Base-by-base conservation (phyloP, 805 yeast genomes). In the Nakazawaea populi region DNA sequence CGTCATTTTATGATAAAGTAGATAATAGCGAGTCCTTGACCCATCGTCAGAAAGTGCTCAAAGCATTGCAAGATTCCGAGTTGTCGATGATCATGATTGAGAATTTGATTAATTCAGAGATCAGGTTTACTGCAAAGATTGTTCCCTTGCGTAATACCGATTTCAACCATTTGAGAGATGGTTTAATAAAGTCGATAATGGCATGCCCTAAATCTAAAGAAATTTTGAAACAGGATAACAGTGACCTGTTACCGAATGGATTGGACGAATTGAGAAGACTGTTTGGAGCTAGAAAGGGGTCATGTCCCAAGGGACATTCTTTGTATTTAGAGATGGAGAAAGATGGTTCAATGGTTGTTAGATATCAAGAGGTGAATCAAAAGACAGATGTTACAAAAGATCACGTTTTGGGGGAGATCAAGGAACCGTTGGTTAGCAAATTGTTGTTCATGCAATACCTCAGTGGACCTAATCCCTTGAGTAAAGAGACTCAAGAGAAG, bases 101-200 rank as follows among this genome's bases (percentile, higher is more conserved):
- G 18, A 73, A 76, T 49, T 68, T 91, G 44, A 62, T 90, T 40
- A 80, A 78, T 42, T 66, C 79, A 9, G 79, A 82, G 11, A 77
- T 85, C 36, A 76, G 82, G 52, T 76, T 89, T 57, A 71, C 83
- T 43, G 84, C 90, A 29, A 74, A 96, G 55, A 84, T 92, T 52
- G 83, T 86, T 9, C 97, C 99, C 0, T 82, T 85, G 14, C 79
- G 97, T 62, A 89, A 87, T 65, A 92, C 98, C 1, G 97, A 92
- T 67, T 90, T 87, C 67, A 82, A 82, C 55, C 98, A 94, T 63
- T 68, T 92, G 60, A 79, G 87, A 56, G 98, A 94, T 62, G 98
- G 98, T 0, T 78, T 94, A 54, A 78, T 89, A 46, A 85, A 91
- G 63, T 82, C 96, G 18, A 78, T 89, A 44, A 72, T 84, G 64